Percentiles rank a stretch among this genome's conserved stretches.
These are phyloP conservation scores for Thielaviopsis euricoi DNA, from an alignment of 2,329 filamentous ascomycete species.

Conservation along the genomic window DNA sequence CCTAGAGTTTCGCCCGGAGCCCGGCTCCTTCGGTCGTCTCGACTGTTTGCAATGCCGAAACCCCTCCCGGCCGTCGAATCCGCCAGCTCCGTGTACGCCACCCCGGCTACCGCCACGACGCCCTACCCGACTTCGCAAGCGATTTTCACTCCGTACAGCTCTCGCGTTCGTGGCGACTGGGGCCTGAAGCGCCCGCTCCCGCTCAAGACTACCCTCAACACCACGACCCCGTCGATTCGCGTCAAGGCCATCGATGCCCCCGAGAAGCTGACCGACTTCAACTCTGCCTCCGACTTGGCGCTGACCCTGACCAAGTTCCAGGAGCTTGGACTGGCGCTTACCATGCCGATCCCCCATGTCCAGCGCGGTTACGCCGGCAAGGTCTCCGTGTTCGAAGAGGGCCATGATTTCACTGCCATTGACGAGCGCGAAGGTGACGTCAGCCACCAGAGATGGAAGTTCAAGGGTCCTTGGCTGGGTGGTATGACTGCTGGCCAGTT, in stretches of 20 bases:
- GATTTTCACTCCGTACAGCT: conserved; percentile 59
- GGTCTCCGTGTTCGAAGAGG: conserved; percentile 37
- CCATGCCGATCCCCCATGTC: conserved; percentile 26
- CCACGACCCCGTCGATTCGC: conserved; percentile 58
- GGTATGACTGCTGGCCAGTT: conserved; percentile 46
- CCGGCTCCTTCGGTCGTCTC: conserved; percentile 65
- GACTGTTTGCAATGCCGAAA: conserved; percentile 74
- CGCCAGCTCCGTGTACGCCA: conserved; percentile 21
- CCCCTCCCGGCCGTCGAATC: conserved; percentile 50
- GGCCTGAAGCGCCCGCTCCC: conserved; percentile 78
- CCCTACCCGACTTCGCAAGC: conserved; percentile 69
- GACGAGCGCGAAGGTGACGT: conserved; percentile 19
- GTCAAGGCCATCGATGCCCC: conserved; percentile 66
- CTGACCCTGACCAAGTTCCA: conserved; percentile 73
- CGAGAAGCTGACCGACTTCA: conserved; percentile 81
- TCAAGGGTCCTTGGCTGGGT: conserved; percentile 48
- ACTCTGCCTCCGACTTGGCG: conserved; percentile 65
- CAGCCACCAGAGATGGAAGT: conserved; percentile 45
- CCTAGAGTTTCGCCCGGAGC: conserved; percentile 39
- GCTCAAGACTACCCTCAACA: conserved; percentile 53
- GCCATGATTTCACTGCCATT: conserved; percentile 34
- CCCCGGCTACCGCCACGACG: conserved; percentile 38
- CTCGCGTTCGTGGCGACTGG: conserved; percentile 71
- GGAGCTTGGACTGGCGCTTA: conserved; percentile 59
- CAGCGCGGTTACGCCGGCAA: conserved; percentile 10